Conservation (phyloP, 768 basidiomycete species). For the Hirschioporus abietinus region DNA sequence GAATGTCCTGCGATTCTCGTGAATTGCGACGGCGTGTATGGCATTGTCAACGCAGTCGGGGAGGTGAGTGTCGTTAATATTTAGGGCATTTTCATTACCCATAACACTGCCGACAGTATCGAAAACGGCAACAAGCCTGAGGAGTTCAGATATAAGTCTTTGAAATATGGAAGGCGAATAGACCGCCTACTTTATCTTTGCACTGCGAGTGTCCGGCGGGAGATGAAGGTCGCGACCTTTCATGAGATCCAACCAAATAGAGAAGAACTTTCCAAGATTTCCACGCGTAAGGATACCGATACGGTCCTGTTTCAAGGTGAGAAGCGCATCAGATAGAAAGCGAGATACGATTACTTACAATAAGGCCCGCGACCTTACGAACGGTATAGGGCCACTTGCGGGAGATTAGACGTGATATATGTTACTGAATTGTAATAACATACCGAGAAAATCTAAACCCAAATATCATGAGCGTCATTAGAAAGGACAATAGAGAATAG, state of each 20-base stretch:
- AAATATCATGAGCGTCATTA: no score
- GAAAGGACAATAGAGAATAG: background rate
- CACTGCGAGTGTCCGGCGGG: slow-evolving; percentile 1
- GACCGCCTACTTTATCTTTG: slow-evolving; percentile 2
- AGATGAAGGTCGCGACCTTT: slow-evolving; percentile 8
- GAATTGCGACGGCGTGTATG: slow-evolving; percentile 22
- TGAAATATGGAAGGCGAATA: background rate
- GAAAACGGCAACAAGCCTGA: slow-evolving; percentile 19
- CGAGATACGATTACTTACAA: slow-evolving; percentile 5
- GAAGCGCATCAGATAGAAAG: background rate
- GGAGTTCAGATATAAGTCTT: background rate
- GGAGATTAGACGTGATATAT: background rate
- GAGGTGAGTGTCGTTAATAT: slow-evolving; percentile 17
- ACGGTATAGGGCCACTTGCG: slow-evolving; percentile 15
- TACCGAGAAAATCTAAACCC: background rate
- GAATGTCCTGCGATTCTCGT: slow-evolving; percentile 22
- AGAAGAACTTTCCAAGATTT: slow-evolving; percentile 13
- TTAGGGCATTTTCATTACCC: slow-evolving; percentile 10
- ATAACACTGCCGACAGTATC: slow-evolving; percentile 21
- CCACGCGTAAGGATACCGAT: slow-evolving; percentile 16
- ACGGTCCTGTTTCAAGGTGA: no score
- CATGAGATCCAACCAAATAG: slow-evolving; percentile 11
- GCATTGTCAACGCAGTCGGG: slow-evolving; percentile 16
- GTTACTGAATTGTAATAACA: background rate
- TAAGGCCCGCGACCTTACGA: slow-evolving; percentile 13